Conservation (phyloP, 2,329 filamentous ascomycete genomes). For the Falciphora oryzae region DNA sequence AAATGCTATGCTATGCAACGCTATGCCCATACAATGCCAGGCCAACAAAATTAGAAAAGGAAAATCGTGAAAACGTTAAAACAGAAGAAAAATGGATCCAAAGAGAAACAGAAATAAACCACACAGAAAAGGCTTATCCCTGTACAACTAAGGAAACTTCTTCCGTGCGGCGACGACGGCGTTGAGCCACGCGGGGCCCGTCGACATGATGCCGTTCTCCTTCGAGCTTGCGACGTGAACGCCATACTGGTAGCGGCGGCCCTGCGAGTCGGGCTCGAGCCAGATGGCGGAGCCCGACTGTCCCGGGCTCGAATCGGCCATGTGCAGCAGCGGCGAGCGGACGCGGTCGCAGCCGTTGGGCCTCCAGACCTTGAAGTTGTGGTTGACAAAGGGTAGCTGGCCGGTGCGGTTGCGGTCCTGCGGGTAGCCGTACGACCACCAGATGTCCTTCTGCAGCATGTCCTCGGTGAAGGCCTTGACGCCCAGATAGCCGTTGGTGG, state of each 20-base stretch:
- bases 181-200: constrained; percentile 4
- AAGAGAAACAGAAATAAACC: background rate
- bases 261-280: background rate
- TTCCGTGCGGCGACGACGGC: constrained; percentile 2
- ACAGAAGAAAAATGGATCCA: background rate
- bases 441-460: background rate
- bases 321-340: background rate
- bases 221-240: background rate
- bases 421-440: constrained; percentile 5
- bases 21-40: no score
- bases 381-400: constrained; percentile 2
- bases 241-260: constrained; percentile 4
- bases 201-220: background rate
- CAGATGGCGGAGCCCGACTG: constrained; percentile 7
- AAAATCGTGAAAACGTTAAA: background rate
- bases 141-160: background rate
- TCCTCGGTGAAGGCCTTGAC: background rate
- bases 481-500: constrained; percentile 7
- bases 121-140: background rate
- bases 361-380: background rate
- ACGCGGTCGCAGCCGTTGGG: background rate
- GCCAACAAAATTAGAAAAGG: background rate
- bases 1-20: background rate
- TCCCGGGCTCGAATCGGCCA: background rate
- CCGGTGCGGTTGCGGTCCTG: constrained; percentile 4